Conservation (phyloP, 352 stramenopile genomes). For the Detonula confervacea region DNA sequence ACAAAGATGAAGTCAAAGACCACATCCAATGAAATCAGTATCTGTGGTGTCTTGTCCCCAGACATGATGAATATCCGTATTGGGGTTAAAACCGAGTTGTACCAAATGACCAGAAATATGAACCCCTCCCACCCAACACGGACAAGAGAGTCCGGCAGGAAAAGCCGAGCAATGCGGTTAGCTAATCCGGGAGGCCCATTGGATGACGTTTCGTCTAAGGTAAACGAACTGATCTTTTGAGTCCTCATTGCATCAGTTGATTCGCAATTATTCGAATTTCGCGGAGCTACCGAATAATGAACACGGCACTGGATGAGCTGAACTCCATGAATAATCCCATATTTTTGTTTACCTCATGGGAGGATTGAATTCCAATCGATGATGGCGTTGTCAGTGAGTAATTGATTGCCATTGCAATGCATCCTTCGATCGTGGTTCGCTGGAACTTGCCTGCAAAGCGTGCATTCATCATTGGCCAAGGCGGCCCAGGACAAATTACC, state of each 20-base stretch:
- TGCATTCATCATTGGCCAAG: too few relatives aligned
- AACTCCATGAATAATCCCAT: not conserved
- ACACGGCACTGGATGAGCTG: not conserved
- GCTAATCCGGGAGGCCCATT: constrained; percentile 1
- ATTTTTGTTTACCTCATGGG: not conserved
- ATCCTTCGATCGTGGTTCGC: too few relatives aligned
- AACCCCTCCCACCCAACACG: constrained; percentile 61
- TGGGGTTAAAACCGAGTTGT: constrained; percentile 70
- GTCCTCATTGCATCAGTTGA: constrained; percentile 2
- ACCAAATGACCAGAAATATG: constrained; percentile 75
- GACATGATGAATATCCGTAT: constrained; percentile 70
- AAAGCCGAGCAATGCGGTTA: constrained; percentile 23
- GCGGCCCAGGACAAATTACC: too few relatives aligned
- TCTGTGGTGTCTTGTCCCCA: constrained; percentile 34
- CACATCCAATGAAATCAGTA: constrained; percentile 53
- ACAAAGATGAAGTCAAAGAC: constrained; percentile 70
- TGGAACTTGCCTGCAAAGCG: too few relatives aligned
- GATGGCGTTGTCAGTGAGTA: too few relatives aligned
- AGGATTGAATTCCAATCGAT: not conserved
- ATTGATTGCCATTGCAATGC: too few relatives aligned
- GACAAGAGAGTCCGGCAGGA: constrained; percentile 52
- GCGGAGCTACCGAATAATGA: not conserved
- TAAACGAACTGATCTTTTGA: constrained; percentile 9
- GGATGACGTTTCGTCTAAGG: not conserved
- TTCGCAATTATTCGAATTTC: not conserved